Evolutionary conservation across 192 early-diverging fungal species (phyloP).

Genomic region (Backusella luteola): DNA sequence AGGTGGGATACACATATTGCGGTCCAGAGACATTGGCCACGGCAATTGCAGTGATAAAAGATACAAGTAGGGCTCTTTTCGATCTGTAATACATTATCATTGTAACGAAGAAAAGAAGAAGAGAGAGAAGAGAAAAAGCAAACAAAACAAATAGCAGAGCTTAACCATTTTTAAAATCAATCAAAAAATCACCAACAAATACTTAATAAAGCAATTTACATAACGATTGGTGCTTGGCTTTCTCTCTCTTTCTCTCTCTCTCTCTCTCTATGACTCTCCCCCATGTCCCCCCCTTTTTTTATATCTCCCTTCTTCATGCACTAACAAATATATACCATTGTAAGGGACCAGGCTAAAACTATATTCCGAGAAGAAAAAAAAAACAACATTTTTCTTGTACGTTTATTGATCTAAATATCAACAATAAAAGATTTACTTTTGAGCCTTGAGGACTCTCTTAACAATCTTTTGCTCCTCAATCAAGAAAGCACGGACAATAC

Average conservation of each 20-base stretch:
- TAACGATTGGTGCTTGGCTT: background rate
- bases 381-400: background rate
- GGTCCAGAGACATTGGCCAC: slow-evolving; percentile 36
- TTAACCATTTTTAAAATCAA: background rate
- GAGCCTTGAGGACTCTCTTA: slow-evolving; percentile 96
- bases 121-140: background rate
- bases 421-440: slow-evolving; percentile 17
- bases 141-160: background rate
- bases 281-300: background rate
- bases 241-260: background rate
- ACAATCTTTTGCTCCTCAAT: slow-evolving; percentile 99
- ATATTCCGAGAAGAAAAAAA: background rate
- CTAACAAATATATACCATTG: background rate
- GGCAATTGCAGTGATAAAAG: slow-evolving; percentile 28
- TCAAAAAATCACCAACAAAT: background rate
- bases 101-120: background rate
- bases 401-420: slow-evolving; percentile 5
- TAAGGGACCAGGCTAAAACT: background rate
- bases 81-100: background rate
- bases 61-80: slow-evolving; percentile 6
- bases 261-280: background rate
- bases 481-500: slow-evolving; percentile 98
- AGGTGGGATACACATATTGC: slow-evolving; percentile 32
- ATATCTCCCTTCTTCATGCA: background rate
- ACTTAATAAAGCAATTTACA: background rate